Evolutionary conservation across 257 asterid species (phyloP).

Genomic region (Ligustrum vulgare): DNA sequence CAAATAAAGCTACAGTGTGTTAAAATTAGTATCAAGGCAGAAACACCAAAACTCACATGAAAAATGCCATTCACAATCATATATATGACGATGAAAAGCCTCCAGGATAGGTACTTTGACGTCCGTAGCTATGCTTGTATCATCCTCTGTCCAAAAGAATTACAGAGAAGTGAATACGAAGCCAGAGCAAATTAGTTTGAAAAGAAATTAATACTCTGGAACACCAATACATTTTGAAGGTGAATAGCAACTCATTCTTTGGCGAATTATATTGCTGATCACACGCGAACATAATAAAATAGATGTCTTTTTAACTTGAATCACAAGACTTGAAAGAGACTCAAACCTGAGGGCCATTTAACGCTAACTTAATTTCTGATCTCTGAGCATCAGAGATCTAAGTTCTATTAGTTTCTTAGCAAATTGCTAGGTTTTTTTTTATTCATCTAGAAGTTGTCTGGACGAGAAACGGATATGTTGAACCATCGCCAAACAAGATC

Average conservation of each 20-base stretch:
- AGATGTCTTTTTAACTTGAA: background rate
- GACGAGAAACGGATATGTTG: background rate
- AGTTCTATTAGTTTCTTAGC: background rate
- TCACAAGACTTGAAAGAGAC: background rate
- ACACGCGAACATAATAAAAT: background rate
- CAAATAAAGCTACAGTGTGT: constrained; percentile 4
- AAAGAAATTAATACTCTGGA: background rate
- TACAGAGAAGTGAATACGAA: constrained; percentile 15
- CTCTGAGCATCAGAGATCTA: background rate
- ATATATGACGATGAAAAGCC: constrained; percentile 78
- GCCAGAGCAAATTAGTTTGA: constrained; percentile 12
- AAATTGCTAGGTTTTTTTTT: background rate
- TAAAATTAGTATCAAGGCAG: constrained; percentile 6
- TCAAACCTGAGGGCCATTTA: background rate
- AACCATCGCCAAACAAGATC: background rate
- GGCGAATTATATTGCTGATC: background rate
- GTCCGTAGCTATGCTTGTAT: constrained; percentile 81
- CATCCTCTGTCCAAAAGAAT: constrained; percentile 79
- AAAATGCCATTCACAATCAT: constrained; percentile 86
- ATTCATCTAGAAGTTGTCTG: background rate
- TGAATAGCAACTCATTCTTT: background rate
- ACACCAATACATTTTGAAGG: background rate
- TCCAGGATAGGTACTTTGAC: constrained; percentile 85
- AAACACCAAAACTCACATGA: constrained; percentile 65
- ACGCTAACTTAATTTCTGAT: background rate